Evolutionary conservation across 2,329 filamentous ascomycete genomes (phyloP).

Genomic region (Colletotrichum navitas): DNA sequence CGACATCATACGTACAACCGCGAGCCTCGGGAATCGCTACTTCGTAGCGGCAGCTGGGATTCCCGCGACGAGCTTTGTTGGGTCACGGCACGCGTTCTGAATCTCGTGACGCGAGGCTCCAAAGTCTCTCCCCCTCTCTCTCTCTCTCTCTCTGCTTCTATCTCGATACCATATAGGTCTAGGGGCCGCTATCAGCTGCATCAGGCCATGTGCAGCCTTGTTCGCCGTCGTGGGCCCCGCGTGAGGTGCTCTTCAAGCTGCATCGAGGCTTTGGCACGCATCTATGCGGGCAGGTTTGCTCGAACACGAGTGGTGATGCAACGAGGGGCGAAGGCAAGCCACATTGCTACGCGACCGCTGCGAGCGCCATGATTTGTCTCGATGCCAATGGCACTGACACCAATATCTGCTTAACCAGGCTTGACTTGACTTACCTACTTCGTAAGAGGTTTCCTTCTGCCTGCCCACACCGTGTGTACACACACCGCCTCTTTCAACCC

Average conservation of each 20-base stretch:
- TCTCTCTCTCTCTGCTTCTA: not conserved
- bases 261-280: conserved; percentile 25
- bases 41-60: not conserved
- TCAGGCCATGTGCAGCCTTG: conserved; percentile 30
- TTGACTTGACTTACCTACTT: conserved; percentile 1
- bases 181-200: conserved; percentile 16
- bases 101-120: not conserved
- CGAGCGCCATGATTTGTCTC: not conserved
- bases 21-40: not conserved
- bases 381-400: not conserved
- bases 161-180: not conserved
- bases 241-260: conserved; percentile 26
- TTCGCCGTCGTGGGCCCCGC: conserved; percentile 9
- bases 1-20: not conserved
- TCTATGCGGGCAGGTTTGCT: conserved; percentile 25
- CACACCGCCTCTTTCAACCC: conserved; percentile 40
- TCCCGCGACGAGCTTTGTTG: conserved; percentile 3
- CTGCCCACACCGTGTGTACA: conserved; percentile 3
- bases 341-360: not conserved
- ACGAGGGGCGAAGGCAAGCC: conserved; percentile 13
- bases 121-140: not conserved
- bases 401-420: not conserved
- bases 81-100: not conserved
- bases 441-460: conserved; percentile 26
- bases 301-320: not conserved